These are phyloP conservation scores for Eruca vesicaria DNA, from an alignment of 441 rosid species.

Conservation along the genomic window DNA sequence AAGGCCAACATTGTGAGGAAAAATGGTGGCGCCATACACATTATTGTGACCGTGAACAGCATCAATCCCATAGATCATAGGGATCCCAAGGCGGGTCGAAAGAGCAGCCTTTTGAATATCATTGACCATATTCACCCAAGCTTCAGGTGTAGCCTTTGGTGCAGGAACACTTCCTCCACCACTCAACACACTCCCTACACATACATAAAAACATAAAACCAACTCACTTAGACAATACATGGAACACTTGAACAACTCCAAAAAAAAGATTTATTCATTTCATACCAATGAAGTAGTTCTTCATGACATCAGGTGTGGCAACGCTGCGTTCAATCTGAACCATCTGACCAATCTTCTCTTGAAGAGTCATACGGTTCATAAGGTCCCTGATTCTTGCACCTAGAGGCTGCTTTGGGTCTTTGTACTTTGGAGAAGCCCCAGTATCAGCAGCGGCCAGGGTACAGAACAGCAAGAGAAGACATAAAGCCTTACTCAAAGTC, in stretches of 20 bases:
- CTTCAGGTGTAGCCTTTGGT: conserved; percentile 45
- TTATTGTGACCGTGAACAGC: conserved; percentile 76
- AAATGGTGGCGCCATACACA: conserved; percentile 60
- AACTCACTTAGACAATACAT: conserved; percentile 4
- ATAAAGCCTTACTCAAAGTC: conserved; percentile 30
- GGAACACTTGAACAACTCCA: background rate
- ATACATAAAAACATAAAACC: background rate
- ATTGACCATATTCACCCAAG: conserved; percentile 61
- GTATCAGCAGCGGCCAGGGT: conserved; percentile 18
- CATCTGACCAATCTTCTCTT: conserved; percentile 72
- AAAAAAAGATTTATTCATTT: background rate
- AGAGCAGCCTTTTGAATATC: conserved; percentile 59
- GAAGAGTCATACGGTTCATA: conserved; percentile 52
- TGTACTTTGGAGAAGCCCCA: conserved; percentile 38
- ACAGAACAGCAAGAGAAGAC: conserved; percentile 49
- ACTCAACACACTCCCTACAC: conserved; percentile 60
- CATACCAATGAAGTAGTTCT: conserved; percentile 52
- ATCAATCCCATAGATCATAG: conserved; percentile 79
- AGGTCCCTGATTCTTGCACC: conserved; percentile 50
- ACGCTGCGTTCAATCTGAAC: conserved; percentile 56
- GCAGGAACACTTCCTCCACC: conserved; percentile 88
- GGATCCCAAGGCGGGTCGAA: conserved; percentile 67
- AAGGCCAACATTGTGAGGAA: conserved; percentile 75
- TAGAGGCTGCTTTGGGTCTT: conserved; percentile 51
- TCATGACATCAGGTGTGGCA: conserved; percentile 52